Base-by-base conservation (phyloP, 1,284 basidiomycete genomes). In the Trametes versicolor region DNA sequence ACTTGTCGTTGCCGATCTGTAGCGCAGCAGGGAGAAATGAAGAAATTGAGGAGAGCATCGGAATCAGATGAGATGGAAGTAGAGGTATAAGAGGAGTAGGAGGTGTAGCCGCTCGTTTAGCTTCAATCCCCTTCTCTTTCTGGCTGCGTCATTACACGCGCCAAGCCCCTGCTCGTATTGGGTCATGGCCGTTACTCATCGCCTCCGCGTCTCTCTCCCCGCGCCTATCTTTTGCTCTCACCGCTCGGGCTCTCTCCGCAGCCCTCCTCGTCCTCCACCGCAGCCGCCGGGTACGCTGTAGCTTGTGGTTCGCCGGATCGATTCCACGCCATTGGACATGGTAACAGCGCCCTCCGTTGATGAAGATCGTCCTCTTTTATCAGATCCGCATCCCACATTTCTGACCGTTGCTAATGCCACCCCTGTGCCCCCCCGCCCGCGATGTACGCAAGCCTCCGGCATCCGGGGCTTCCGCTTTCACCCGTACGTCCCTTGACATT, bases 41-140 rank as follows among this genome's bases (percentile, higher is more conserved):
- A 19, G 85, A 82, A 51, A 90, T 77, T 53, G 87, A 84, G 60
- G 88, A 85, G 73, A 91, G 84, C 89, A 91, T 90, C 69, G 71
- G 62, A 65, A 64, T 70, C 67, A 61, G 67, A 69, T 63, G 65
- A 58, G 65, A 59, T 69, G 68, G 67, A 52, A 41, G 67, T 36
- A 49, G 62, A 53, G 51, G 53, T 52, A 56, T 60, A 59, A 63
- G 67, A 55, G 45, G 60, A 27, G 41, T 25, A 51, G 51, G 58
- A 57, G 45, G 43, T 39, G 43, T 45, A 47, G 63, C 61, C 65
- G 63, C 68, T 50, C 62, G 41, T 39, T 49, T 60, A 51, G 60
- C 62, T 32, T 58, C 58, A 62, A 23, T 59, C 54, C 58, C 53
- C 58, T 56, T 59, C 54, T 54, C 56, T 61, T 56, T 63, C 58